Evolutionary conservation across 2,329 filamentous ascomycete genomes (phyloP).

Genomic region (Cladosporium sp.): DNA sequence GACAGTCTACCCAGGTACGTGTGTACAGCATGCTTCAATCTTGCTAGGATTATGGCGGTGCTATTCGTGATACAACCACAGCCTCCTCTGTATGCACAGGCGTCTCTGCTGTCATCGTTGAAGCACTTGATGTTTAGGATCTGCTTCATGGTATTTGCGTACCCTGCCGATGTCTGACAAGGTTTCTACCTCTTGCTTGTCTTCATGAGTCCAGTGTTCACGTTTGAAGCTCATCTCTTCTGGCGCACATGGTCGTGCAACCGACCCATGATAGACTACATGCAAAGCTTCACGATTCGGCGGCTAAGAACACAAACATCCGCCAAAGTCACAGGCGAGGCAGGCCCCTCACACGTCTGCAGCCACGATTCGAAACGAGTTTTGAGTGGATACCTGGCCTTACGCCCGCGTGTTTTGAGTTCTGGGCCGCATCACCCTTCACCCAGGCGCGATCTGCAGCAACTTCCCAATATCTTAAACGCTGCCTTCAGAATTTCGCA

Average conservation of each 20-base stretch:
- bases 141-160: not conserved
- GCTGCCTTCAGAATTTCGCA: not conserved
- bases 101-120: not conserved
- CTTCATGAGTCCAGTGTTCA: not conserved
- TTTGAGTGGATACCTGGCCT: constrained; percentile 5
- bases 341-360: not conserved
- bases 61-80: not conserved
- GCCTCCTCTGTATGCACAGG: not conserved
- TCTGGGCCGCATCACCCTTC: constrained; percentile 1
- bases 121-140: not conserved
- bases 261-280: not conserved
- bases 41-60: no score
- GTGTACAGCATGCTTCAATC: not conserved
- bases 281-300: not conserved
- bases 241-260: not conserved
- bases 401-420: not conserved
- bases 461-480: constrained; percentile 1
- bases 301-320: not conserved
- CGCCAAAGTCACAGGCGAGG: not conserved
- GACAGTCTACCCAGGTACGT: not conserved
- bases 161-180: not conserved
- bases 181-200: not conserved
- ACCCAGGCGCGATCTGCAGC: constrained; percentile 3
- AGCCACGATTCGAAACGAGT: not conserved
- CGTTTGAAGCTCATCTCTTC: not conserved